Conservation (phyloP, 176 grass and related monocot genomes). For the Carex littledalei region DNA sequence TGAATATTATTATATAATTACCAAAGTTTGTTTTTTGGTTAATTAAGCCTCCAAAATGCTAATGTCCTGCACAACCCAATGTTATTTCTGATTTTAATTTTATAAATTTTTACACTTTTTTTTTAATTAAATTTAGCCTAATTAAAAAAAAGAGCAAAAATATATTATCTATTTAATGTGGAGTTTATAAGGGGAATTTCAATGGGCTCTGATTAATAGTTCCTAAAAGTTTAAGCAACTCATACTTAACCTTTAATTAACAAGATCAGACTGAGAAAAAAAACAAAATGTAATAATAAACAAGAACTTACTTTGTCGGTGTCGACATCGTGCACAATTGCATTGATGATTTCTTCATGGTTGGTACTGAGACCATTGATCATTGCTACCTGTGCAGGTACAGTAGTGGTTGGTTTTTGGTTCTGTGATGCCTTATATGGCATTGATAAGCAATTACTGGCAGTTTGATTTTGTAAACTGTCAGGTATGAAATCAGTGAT, state of each 20-base stretch:
- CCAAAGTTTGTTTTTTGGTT: neutral
- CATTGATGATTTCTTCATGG: constrained; percentile 57
- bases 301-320: constrained; percentile 47
- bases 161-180: too few relatives aligned
- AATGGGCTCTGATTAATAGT: neutral
- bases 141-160: neutral
- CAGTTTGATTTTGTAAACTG: neutral
- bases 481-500: neutral
- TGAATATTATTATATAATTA: neutral
- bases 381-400: neutral
- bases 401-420: neutral
- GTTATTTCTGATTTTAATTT: neutral
- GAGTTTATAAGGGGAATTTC: neutral
- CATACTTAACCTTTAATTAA: neutral
- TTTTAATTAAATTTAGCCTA: neutral
- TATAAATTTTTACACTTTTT: neutral
- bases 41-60: neutral
- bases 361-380: constrained; percentile 47
- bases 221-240: neutral
- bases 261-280: neutral
- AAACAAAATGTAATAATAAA: neutral
- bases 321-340: constrained; percentile 68
- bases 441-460: neutral
- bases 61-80: neutral
- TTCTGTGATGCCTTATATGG: neutral